phyloP scores from a whole-genome alignment of 768 basidiomycete species.

The Mycena metata region DNA sequence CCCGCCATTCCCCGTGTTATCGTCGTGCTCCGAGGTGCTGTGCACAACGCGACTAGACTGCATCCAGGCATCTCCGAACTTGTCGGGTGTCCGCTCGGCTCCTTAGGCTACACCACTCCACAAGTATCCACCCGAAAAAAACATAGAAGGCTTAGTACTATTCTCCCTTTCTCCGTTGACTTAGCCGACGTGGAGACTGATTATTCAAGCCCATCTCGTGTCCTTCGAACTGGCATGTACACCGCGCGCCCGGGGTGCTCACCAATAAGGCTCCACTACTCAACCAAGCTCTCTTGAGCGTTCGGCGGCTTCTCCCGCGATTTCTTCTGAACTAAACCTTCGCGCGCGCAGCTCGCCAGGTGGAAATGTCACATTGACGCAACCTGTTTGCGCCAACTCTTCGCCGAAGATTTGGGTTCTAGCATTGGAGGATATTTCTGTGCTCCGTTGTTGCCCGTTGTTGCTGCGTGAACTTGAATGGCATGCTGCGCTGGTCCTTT shows the following conservation, averaged over 20 bases:
- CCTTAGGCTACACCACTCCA: constrained; percentile 1
- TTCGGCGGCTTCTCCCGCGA: constrained; percentile 27
- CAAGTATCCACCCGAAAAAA: background rate
- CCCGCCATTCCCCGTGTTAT: background rate
- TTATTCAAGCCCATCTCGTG: background rate
- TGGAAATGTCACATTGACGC: constrained; percentile 15
- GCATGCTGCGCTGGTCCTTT: too few relatives aligned
- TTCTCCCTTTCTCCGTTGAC: background rate
- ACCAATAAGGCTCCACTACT: background rate
- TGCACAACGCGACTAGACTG: constrained; percentile 9
- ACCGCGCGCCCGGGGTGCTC: background rate
- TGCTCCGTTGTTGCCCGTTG: background rate
- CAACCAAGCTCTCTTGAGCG: constrained; percentile 9
- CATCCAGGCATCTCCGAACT: constrained; percentile 16
- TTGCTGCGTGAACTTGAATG: background rate
- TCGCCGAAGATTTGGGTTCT: too few relatives aligned
- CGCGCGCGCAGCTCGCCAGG: too few relatives aligned
- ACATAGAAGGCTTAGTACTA: constrained; percentile 3
- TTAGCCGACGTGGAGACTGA: background rate
- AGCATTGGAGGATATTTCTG: background rate
- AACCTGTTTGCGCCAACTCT: background rate
- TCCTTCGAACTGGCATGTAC: background rate
- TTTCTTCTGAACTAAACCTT: constrained; percentile 26
- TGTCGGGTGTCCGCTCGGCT: constrained; percentile 19
- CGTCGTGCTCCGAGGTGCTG: constrained; percentile 13